Conservation (phyloP, 352 stramenopile species). For the Globisporangium orthogonon region DNA sequence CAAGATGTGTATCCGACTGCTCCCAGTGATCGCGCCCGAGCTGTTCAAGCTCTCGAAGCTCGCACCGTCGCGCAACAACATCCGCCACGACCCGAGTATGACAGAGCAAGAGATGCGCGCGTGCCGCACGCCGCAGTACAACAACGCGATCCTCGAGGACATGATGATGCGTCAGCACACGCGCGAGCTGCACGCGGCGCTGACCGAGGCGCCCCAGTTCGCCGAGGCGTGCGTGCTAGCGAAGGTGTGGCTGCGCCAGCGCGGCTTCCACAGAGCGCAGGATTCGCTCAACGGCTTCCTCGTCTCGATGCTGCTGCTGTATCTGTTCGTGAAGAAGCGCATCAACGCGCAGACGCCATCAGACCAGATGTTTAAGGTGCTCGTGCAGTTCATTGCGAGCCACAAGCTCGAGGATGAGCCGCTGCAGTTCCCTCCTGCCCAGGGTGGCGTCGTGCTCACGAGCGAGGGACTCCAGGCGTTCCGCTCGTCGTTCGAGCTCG, state of each 20-base stretch:
- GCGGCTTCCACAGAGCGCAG: slow-evolving; percentile 57
- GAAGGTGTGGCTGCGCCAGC: slow-evolving; percentile 88
- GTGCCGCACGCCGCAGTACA: slow-evolving; percentile 83
- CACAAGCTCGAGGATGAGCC: slow-evolving; percentile 63
- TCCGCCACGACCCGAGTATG: slow-evolving; percentile 71
- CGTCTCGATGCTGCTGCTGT: slow-evolving; percentile 78
- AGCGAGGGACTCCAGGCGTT: slow-evolving; percentile 64
- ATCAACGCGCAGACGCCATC: slow-evolving; percentile 65
- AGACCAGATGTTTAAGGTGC: slow-evolving; percentile 83
- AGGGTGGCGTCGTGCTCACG: slow-evolving; percentile 55
- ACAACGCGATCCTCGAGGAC: slow-evolving; percentile 89
- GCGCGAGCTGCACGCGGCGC: slow-evolving; percentile 61
- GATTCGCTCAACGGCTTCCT: slow-evolving; percentile 86
- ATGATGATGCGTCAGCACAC: slow-evolving; percentile 83
- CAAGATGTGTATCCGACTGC: slow-evolving; percentile 55
- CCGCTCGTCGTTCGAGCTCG: slow-evolving; percentile 54
- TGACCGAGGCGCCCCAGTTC: slow-evolving; percentile 65
- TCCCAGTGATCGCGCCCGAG: slow-evolving; percentile 60
- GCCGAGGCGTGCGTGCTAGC: slow-evolving; percentile 70
- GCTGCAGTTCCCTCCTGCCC: slow-evolving; percentile 52
- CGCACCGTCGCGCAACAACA: slow-evolving; percentile 75
- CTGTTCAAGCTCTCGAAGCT: slow-evolving; percentile 83
- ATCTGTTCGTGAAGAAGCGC: slow-evolving; percentile 69
- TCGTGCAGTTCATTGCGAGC: slow-evolving; percentile 73
- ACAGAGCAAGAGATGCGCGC: slow-evolving; percentile 62